Evolutionary conservation across 108 stramenopile genomes (phyloP).

Genomic region (Fragilaria radians): DNA sequence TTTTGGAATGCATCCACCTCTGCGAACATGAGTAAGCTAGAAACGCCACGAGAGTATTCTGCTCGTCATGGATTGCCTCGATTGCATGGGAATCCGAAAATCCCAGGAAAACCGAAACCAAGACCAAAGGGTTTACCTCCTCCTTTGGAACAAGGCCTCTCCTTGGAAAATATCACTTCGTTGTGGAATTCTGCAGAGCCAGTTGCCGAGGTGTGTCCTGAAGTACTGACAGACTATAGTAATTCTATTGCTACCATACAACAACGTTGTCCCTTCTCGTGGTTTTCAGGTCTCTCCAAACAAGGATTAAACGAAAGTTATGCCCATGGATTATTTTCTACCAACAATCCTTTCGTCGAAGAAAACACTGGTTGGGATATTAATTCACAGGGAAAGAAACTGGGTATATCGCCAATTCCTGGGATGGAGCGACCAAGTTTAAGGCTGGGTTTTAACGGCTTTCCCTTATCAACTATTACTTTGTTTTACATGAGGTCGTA

Average conservation of each 20-base stretch:
- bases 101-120: conserved; percentile 44
- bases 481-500: conserved; percentile 77
- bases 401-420: conserved; percentile 25
- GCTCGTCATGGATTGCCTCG: conserved; percentile 19
- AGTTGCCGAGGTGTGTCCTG: background rate
- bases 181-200: conserved; percentile 30
- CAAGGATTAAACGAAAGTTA: conserved; percentile 41
- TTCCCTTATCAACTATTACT: conserved; percentile 49
- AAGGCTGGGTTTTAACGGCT: conserved; percentile 20
- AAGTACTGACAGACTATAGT: background rate
- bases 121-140: conserved; percentile 57
- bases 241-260: conserved; percentile 1
- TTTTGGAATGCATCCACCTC: conserved; percentile 7
- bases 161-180: conserved; percentile 51
- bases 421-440: conserved; percentile 42
- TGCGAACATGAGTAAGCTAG: background rate
- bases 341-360: too few relatives aligned
- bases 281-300: conserved; percentile 48
- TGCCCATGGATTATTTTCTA: conserved; percentile 39
- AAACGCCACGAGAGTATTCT: background rate
- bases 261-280: conserved; percentile 58
- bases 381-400: too few relatives aligned
- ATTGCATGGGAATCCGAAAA: conserved; percentile 8
- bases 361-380: too few relatives aligned
- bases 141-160: conserved; percentile 38